Evolutionary conservation across 2,329 filamentous ascomycete species (phyloP).

Genomic region (Paracoccidioides brasiliensis): DNA sequence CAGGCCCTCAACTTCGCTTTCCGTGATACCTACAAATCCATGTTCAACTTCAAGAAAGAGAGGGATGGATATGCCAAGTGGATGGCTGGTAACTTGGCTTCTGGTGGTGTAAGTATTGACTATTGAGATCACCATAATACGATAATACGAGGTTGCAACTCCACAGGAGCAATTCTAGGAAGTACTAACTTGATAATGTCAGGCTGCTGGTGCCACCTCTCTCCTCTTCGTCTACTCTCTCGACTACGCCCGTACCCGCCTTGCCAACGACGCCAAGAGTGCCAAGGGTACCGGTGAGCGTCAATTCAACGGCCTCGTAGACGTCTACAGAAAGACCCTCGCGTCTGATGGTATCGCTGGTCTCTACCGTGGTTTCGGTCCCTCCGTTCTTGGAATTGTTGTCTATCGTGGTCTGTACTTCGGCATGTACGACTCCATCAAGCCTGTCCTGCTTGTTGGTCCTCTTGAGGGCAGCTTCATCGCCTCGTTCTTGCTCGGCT

Average conservation of each 20-base stretch:
- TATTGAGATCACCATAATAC: background rate
- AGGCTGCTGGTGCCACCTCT: slow-evolving; percentile 97
- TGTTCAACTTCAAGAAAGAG: slow-evolving; percentile 99
- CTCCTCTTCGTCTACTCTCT: slow-evolving; percentile 99
- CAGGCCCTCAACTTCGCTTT: slow-evolving; percentile 99
- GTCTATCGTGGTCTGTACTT: slow-evolving; percentile 99
- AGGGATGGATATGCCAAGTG: slow-evolving; percentile 96
- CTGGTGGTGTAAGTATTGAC: slow-evolving; percentile 82
- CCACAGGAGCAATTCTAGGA: too few species aligned
- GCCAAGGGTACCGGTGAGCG: slow-evolving; percentile 89
- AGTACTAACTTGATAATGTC: background rate
- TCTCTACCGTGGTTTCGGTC: slow-evolving; percentile 99
- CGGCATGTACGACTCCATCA: slow-evolving; percentile 99
- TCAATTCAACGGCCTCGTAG: slow-evolving; percentile 99
- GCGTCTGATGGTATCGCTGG: slow-evolving; percentile 96
- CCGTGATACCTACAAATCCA: slow-evolving; percentile 99
- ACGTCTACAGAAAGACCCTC: slow-evolving; percentile 99
- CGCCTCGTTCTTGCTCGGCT: slow-evolving; percentile 96
- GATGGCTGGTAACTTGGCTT: slow-evolving; percentile 99
- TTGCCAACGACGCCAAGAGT: slow-evolving; percentile 99
- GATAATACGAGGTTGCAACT: too few species aligned
- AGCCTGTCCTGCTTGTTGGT: slow-evolving; percentile 92
- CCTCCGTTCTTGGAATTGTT: slow-evolving; percentile 96
- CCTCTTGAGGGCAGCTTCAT: slow-evolving; percentile 95
- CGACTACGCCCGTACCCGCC: slow-evolving; percentile 99